phyloP scores from a whole-genome alignment of 2,329 filamentous ascomycete species.

The Alternaria ethzedia region DNA sequence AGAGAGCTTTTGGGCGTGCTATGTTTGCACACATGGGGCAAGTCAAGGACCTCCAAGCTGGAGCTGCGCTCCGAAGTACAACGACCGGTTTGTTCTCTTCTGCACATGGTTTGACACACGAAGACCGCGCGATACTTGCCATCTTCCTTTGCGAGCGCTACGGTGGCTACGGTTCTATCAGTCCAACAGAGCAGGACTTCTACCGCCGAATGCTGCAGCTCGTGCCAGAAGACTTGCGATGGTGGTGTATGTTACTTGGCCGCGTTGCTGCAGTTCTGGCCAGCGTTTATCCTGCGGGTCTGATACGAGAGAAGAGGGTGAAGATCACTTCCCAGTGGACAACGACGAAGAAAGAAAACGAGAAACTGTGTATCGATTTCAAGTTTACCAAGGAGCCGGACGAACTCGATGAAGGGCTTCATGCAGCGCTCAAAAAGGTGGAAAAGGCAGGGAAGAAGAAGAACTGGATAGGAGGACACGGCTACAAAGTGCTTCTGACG shows the following conservation, averaged over 20 bases:
- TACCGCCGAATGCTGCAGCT: conserved; percentile 61
- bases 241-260: conserved; percentile 72
- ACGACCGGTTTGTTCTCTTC: conserved; percentile 71
- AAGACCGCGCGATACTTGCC: conserved; percentile 72
- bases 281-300: conserved; percentile 67
- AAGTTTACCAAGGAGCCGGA: conserved; percentile 31
- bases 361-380: conserved; percentile 40
- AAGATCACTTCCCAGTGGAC: conserved; percentile 32
- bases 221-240: conserved; percentile 61
- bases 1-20: conserved; percentile 65
- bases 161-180: conserved; percentile 64
- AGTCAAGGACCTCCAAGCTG: conserved; percentile 58
- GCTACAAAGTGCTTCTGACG: conserved; percentile 37
- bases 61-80: conserved; percentile 74
- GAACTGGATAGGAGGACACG: conserved; percentile 42
- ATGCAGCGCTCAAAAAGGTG: conserved; percentile 38
- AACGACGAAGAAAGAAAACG: conserved; percentile 35
- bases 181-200: conserved; percentile 63
- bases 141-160: conserved; percentile 77
- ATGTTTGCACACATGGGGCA: conserved; percentile 58
- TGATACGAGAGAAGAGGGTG: conserved; percentile 49
- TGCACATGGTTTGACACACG: conserved; percentile 76
- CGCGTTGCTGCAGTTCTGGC: conserved; percentile 64
- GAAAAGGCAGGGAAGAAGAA: conserved; percentile 51
- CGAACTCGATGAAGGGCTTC: conserved; percentile 42